These are phyloP conservation scores for Cystoderma amianthinum DNA, from an alignment of 768 basidiomycete genomes.

Conservation along the genomic window DNA sequence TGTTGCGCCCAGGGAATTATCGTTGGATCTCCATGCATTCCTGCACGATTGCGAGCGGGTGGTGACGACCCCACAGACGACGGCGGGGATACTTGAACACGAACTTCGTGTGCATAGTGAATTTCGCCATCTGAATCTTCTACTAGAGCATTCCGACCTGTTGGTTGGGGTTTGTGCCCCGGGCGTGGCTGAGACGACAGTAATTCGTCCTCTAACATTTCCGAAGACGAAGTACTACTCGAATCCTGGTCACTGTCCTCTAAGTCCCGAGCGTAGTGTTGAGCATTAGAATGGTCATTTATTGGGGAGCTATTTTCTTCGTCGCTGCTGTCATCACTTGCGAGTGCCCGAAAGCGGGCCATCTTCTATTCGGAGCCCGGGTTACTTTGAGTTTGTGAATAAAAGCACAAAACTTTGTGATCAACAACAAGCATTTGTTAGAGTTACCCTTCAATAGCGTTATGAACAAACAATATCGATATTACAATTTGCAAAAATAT, in stretches of 20 bases:
- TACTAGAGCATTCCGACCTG: conserved; percentile 37
- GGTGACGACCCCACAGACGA: conserved; percentile 26
- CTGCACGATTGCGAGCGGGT: conserved; percentile 21
- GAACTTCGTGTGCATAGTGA: conserved; percentile 36
- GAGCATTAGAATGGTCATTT: not conserved
- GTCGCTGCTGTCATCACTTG: conserved; percentile 55
- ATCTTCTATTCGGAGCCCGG: conserved; percentile 25
- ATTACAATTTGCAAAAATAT: no score
- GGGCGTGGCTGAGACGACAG: conserved; percentile 16
- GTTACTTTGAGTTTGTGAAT: not conserved
- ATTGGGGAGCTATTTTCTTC: conserved; percentile 14
- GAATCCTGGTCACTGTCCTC: conserved; percentile 23
- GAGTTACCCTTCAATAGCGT: no score
- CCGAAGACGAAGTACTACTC: conserved; percentile 30
- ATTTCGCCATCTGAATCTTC: conserved; percentile 51
- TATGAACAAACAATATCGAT: no score
- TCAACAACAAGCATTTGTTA: no score
- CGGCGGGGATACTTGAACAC: conserved; percentile 21
- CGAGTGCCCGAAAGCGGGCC: conserved; percentile 65
- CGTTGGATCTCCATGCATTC: conserved; percentile 30
- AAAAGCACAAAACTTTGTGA: no score
- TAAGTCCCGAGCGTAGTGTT: conserved; percentile 21
- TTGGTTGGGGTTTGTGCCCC: conserved; percentile 10
- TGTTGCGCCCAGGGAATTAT: conserved; percentile 69
- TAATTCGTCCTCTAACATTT: conserved; percentile 47